phyloP scores from a whole-genome alignment of 257 asterid species.

The Plantago elongata region DNA sequence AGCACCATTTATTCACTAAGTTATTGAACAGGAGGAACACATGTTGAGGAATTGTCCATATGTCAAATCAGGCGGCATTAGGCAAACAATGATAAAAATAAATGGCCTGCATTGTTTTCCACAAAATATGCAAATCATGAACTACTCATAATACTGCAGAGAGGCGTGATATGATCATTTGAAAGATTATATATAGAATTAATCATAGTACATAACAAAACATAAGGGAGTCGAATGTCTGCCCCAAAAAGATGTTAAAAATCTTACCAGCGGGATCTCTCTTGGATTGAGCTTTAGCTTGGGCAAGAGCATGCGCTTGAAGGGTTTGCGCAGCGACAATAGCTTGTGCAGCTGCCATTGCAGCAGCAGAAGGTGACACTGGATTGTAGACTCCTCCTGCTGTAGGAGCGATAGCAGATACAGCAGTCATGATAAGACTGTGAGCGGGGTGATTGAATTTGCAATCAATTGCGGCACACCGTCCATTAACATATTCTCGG shows the following conservation, averaged over 20 bases:
- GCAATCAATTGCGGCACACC: conserved; percentile 74
- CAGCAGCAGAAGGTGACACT: conserved; percentile 99
- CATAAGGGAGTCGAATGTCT: too few species aligned
- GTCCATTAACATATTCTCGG: conserved; percentile 81
- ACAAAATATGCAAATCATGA: too few species aligned
- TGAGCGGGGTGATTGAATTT: conserved; percentile 88
- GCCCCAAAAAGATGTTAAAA: not conserved
- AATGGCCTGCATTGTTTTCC: too few species aligned
- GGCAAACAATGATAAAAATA: too few species aligned
- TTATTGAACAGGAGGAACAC: too few species aligned
- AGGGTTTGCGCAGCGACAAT: conserved; percentile 99
- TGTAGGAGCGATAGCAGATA: conserved; percentile 54
- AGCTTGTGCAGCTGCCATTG: conserved; percentile 99
- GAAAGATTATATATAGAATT: too few species aligned
- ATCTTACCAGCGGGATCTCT: conserved; percentile 59
- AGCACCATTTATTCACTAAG: not conserved
- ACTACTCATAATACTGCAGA: too few species aligned
- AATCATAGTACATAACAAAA: too few species aligned
- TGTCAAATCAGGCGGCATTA: too few species aligned
- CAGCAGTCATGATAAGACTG: conserved; percentile 75
- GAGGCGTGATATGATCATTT: too few species aligned
- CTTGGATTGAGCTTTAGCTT: conserved; percentile 39
- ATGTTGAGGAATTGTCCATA: too few species aligned
- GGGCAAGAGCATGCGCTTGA: conserved; percentile 97
- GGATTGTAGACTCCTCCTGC: conserved; percentile 79